Base-by-base conservation (phyloP, 179 eudicot species). In the Vitellaria paradoxa region DNA sequence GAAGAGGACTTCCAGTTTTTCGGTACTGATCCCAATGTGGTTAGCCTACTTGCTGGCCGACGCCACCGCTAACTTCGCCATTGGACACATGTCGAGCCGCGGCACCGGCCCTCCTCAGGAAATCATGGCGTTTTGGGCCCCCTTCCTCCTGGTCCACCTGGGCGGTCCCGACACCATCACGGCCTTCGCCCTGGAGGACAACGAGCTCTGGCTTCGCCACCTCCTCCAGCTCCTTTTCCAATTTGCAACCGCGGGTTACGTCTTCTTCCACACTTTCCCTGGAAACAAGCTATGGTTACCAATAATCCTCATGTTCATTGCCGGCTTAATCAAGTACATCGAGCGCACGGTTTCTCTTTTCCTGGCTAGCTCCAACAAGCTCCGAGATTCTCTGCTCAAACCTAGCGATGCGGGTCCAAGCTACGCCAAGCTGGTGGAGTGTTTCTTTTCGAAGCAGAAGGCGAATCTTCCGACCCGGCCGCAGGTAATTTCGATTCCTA, bases 81-180 rank as follows among this genome's bases (percentile, higher is more conserved):
- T 81, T 9, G 83, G 86, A 20, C 74, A 76, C 37, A 81, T 85
- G 68, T 72, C 76, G 13, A 50, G 71, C 65, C 4, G 0, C 9
- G 23, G 37, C 56, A 3, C 18, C 10, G 21, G 0, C 30, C 1
- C 15, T 21, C 4, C n/a, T 13, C 52, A 21, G 3, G 75, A 57
- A 4, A 53, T 82, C 9, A 13, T 70, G 0, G 80, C 78, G 20
- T 80, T 82, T 61, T 84, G 87, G 87, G 82, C 82, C 6, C 84
- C 84, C 0, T 84, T 84, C 46, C 82, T 84, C 9, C 24, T 84
- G 8, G 50, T 85, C 20, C 85, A 86, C 77, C 83, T 83, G 20
- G 88, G 88, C 53, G 86, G 86, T 2, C 86, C 85, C 0, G 86
- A 86, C 72, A 69, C 86, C 3, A 83, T 86, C 14, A 83, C 86